Conservation (phyloP, 1,284 basidiomycete genomes). For the Ustilago xerochloae region DNA sequence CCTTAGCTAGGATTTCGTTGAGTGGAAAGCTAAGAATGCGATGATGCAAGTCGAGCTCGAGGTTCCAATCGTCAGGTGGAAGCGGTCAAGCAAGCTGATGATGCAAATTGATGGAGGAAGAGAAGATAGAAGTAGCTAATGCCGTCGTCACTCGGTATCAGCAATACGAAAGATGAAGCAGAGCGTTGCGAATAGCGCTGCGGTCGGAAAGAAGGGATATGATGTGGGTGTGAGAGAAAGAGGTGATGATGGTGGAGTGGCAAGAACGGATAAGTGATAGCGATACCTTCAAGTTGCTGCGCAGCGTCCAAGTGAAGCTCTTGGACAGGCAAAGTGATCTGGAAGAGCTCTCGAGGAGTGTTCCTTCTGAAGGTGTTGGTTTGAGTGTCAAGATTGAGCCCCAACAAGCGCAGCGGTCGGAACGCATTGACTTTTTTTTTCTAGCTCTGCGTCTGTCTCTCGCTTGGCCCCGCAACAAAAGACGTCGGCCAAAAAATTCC, state of each 20-base stretch:
- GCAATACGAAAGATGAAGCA: constrained; percentile 8
- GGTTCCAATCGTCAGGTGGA: constrained; percentile 39
- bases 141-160: constrained; percentile 49
- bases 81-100: constrained; percentile 20
- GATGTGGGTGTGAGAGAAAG: background rate
- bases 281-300: background rate
- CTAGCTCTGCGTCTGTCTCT: background rate
- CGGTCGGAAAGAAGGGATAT: constrained; percentile 12
- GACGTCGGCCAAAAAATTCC: constrained; percentile 9
- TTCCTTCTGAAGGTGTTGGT: constrained; percentile 1
- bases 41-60: constrained; percentile 17
- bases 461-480: constrained; percentile 19
- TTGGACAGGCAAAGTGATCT: background rate
- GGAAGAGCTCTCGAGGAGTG: background rate
- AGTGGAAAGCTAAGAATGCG: background rate
- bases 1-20: background rate
- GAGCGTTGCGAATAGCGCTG: constrained; percentile 12
- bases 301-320: background rate
- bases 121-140: constrained; percentile 21
- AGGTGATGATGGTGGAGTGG: constrained; percentile 26
- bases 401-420: constrained; percentile 27
- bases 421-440: constrained; percentile 5
- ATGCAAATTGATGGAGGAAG: too few relatives aligned
- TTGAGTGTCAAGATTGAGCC: constrained; percentile 6
- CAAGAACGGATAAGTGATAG: constrained; percentile 5